These are phyloP conservation scores for Brettanomyces nanus DNA, from an alignment of 805 yeast genomes.

Conservation along the genomic window DNA sequence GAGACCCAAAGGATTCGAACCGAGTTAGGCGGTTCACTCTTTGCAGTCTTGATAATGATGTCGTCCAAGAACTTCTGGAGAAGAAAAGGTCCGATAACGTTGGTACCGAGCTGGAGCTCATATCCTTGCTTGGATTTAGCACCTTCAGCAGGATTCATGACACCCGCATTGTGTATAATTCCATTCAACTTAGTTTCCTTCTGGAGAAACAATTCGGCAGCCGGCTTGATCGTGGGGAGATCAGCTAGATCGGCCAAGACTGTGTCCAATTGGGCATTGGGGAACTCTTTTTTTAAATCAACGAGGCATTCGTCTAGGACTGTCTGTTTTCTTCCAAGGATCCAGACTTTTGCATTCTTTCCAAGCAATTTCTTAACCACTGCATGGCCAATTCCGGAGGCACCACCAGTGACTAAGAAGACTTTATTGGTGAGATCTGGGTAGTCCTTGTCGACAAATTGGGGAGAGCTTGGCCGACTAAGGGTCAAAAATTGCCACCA, in stretches of 20 bases:
- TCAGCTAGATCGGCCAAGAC: conserved; percentile 33
- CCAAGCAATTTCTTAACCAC: background rate
- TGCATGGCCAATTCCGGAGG: background rate
- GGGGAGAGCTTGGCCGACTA: background rate
- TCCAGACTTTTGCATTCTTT: background rate
- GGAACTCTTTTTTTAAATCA: conserved; percentile 28
- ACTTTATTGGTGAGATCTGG: background rate
- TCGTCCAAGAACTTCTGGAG: conserved; percentile 26
- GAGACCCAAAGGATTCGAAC: conserved; percentile 38
- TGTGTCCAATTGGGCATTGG: conserved; percentile 25
- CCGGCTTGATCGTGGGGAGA: conserved; percentile 32
- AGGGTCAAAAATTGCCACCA: background rate
- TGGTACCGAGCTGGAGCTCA: conserved; percentile 39
- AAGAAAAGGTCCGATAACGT: conserved; percentile 27
- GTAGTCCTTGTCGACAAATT: background rate
- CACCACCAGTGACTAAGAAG: background rate
- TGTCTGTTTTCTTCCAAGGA: conserved; percentile 3
- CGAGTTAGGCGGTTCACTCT: conserved; percentile 5
- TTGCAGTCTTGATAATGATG: conserved; percentile 27
- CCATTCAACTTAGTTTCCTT: conserved; percentile 23
- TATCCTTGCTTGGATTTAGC: conserved; percentile 34
- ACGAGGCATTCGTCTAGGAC: conserved; percentile 24
- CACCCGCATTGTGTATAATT: conserved; percentile 26
- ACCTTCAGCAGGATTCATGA: conserved; percentile 32
- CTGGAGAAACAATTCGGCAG: conserved; percentile 6